Base-by-base conservation (phyloP, 2,329 filamentous ascomycete species). In the Ceratocystis eucalypticola region DNA sequence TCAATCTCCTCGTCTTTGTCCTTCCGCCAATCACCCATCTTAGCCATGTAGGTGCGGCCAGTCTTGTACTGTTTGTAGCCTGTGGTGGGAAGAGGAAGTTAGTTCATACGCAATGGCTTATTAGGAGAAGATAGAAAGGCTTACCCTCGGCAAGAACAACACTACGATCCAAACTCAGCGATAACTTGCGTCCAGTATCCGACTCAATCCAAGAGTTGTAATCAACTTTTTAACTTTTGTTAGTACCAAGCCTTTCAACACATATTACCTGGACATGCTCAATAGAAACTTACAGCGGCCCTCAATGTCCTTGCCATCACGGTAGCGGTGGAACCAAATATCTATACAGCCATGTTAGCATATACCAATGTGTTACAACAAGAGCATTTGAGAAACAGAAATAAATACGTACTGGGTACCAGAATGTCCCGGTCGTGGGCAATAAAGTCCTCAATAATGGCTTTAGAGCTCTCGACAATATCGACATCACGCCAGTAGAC, bases 151-250 rank as follows among this genome's bases (percentile, higher is more conserved):
- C 94, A 37, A 99, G 81, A 67, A 99, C 82, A 25, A 89, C 80
- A 72, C 96, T 86, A 74, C 91, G 92, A 70, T 88, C 82, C 22
- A 97, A 80, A 65, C 79, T 84, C 5, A 82, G 78, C n/a, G 87
- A 81, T 65, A 97, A 82, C 72, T 86, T 88, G 68, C 88, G 84
- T 61, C 84, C 91, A 76, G 93, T 88, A 64, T 92, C 87, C 8
- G 93, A 93, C 78, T 99, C 94, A 71, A 96, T 84, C 94, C 94
- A 99, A 1, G 94, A 97, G 77, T 99, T 99, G 80, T 99, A 99
- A 75, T 99, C 94, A 74, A 97, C 90, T 94, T 69, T 70, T 74
- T 15, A 22, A 28, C 15, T 64, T 41, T 70, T 65, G 69, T 74
- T 69, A 73, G 70, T 65, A 41, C 22, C 33, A 17, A 17, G n/a